A percentile compares a stretch with the other conserved stretches of the same genome.
Conservation (phyloP, 1,284 basidiomycete genomes). For the Mrakiaceae sp. region DNA sequence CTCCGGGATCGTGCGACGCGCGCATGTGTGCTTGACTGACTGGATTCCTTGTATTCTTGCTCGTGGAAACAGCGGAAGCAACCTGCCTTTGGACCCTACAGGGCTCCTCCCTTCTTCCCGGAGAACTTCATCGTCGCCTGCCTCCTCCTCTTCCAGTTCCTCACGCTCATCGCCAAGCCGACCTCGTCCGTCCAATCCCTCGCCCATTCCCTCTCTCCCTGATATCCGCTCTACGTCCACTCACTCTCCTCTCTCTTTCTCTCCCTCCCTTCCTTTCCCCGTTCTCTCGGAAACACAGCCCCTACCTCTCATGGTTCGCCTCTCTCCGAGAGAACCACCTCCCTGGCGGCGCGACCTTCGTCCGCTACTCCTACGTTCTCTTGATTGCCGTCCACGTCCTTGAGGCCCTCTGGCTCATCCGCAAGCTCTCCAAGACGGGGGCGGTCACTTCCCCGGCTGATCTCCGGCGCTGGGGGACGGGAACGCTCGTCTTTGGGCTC, state of each 20-base stretch:
- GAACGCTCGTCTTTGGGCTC: no score
- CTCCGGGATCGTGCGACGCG: no score
- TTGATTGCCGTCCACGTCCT: background rate
- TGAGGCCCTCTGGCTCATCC: background rate
- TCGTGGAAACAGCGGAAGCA: no score
- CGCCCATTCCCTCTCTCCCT: no score
- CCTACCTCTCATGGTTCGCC: no score
- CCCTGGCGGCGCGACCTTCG: background rate
- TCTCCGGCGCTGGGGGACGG: no score
- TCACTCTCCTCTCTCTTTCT: background rate
- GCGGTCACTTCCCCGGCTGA: background rate
- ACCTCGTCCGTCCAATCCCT: no score
- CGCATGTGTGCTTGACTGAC: no score
- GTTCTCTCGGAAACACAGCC: background rate
- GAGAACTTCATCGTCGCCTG: background rate
- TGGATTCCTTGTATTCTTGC: no score
- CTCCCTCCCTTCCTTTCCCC: background rate
- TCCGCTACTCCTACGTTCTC: background rate
- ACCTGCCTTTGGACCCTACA: no score
- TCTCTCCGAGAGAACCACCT: no score
- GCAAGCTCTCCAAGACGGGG: background rate
- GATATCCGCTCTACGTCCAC: background rate
- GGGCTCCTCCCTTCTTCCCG: background rate
- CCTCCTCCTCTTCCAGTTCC: background rate
- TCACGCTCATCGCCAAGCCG: background rate